Percentiles rank a stretch among this genome's conserved stretches.
phyloP scores from a whole-genome alignment of 805 yeast species.

The Cyberlindnera sargentensis region DNA sequence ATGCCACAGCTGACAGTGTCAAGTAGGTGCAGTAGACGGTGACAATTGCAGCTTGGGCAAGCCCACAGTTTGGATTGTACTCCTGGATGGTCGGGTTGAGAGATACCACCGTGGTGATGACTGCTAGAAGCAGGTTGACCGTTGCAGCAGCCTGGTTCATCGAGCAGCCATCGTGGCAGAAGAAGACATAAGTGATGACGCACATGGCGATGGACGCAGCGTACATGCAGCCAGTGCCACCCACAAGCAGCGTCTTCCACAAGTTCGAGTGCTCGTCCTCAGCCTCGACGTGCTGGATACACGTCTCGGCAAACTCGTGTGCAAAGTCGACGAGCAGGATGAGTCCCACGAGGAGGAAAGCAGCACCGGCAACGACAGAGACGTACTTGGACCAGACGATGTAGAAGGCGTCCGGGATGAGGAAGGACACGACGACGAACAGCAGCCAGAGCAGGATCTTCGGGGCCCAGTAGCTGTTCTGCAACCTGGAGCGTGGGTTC shows the following conservation, averaged over 20 bases:
- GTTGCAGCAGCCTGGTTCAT: constrained; percentile 87
- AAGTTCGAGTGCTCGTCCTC: constrained; percentile 51
- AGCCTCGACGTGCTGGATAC: constrained; percentile 83
- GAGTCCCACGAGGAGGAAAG: constrained; percentile 84
- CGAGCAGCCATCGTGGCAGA: constrained; percentile 74
- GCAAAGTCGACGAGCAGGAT: constrained; percentile 93
- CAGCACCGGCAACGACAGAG: constrained; percentile 75
- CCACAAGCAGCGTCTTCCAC: constrained; percentile 77
- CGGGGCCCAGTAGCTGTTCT: constrained; percentile 87
- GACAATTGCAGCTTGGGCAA: constrained; percentile 96
- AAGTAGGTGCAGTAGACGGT: constrained; percentile 88
- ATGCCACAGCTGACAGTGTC: constrained; percentile 85
- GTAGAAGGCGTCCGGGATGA: constrained; percentile 83
- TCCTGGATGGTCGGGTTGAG: constrained; percentile 83
- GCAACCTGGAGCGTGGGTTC: constrained; percentile 74
- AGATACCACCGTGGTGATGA: constrained; percentile 62
- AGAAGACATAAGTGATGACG: constrained; percentile 71
- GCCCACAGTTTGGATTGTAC: constrained; percentile 88
- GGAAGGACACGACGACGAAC: constrained; percentile 55
- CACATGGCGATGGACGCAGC: constrained; percentile 65
- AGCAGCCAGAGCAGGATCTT: constrained; percentile 57
- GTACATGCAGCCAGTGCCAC: constrained; percentile 88
- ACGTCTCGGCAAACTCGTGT: constrained; percentile 97
- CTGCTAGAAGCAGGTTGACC: constrained; percentile 59
- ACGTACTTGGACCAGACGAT: constrained; percentile 87